phyloP scores from a whole-genome alignment of 2,329 filamentous ascomycete species.

The Stylonectria norvegica region DNA sequence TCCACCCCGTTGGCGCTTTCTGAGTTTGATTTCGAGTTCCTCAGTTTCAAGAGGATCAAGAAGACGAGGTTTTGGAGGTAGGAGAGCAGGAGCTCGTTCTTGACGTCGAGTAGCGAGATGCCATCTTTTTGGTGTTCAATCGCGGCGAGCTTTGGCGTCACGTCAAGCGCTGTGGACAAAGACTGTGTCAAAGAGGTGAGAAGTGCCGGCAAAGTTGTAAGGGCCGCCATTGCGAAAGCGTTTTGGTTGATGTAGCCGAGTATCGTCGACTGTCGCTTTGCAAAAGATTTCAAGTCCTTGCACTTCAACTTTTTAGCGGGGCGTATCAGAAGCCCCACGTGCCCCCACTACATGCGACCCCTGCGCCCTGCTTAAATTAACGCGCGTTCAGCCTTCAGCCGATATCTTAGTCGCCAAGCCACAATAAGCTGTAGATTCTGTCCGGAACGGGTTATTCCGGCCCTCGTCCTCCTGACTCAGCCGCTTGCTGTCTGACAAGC shows the following conservation, averaged over 20 bases:
- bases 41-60: conserved; percentile 75
- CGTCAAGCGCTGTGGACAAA: conserved; percentile 61
- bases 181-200: conserved; percentile 56
- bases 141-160: conserved; percentile 57
- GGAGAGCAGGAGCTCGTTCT: conserved; percentile 94
- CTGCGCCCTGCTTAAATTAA: no score
- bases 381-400: neutral
- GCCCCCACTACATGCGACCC: no score
- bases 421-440: neutral
- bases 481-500: conserved; percentile 13
- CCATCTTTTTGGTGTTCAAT: conserved; percentile 77
- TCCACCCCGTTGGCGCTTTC: conserved; percentile 29
- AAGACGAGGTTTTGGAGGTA: conserved; percentile 95
- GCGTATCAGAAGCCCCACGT: conserved; percentile 3
- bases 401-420: neutral
- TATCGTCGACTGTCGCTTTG: no score
- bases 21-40: conserved; percentile 44
- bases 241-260: conserved; percentile 26
- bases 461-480: conserved; percentile 24
- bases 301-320: conserved; percentile 31
- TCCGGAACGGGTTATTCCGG: conserved; percentile 16
- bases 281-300: conserved; percentile 24
- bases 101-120: conserved; percentile 90
- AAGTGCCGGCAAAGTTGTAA: conserved; percentile 47
- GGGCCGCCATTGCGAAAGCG: conserved; percentile 46